Base-by-base conservation (phyloP, 768 basidiomycete genomes). In the Suillus weaverae region DNA sequence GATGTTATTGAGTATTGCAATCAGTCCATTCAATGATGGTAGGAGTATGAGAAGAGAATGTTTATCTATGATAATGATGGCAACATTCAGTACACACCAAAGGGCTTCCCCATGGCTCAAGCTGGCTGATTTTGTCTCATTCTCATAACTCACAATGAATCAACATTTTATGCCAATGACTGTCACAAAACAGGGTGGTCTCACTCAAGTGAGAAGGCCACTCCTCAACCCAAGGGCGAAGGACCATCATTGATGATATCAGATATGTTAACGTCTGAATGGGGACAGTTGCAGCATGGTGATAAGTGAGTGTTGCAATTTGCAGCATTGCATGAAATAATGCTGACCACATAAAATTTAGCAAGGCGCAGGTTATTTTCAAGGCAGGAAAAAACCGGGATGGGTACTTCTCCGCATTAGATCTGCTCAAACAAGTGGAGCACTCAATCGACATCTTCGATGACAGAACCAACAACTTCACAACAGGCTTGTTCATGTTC, bases 381-480 rank as follows among this genome's bases (percentile, higher is more conserved):
- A 54, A 63, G 26, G 54, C 67, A 2, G 74, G 74, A 13, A 71
- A 70, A 44, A 67, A 69, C 50, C 54, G 62, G 4, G 74, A 75
- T 38, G 74, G 71, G 8, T 73, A 73, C 35, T 74, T 74, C 38
- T 66, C 62, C 0, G 64, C 70, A 46, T 66, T 69, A 7, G 68
- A 76, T 8, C 55, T 76, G 16, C 57, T 74, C 9, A 35, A 26
- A 33, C 74, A 74, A 11, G 67, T 63, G 14, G 46, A 41, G 3
- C 22, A 62, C 6, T 67, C 74, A 2, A 73, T 73, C 39, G 63
- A 72, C 43, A 68, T 77, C 41, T 57, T 75, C 1, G 18, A 67
- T 16, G 18, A 62, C 14, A 22, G 69, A 50, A 69, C 46, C 11
- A 46, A 66, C 22, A 69, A 67, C 1, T 20, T 68, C 16, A 64